A percentile compares a stretch with the other conserved stretches of the same genome.
Conservation (phyloP, 2,329 filamentous ascomycete species). For the Arthrobotrys pseudoclavata region DNA sequence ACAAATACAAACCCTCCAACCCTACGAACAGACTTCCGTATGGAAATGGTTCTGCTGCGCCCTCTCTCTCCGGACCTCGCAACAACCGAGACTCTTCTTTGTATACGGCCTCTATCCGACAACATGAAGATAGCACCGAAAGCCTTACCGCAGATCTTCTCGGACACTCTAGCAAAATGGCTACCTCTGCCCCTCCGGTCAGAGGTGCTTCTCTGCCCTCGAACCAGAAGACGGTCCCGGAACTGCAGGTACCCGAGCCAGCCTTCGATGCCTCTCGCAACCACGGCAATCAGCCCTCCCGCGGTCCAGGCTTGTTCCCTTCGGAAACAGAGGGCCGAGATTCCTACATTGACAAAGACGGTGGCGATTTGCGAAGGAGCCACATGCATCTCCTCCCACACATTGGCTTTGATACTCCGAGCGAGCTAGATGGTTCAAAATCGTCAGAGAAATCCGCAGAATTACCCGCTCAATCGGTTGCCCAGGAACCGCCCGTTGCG, state of each 20-base stretch:
- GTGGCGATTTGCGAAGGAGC: slow-evolving; percentile 53
- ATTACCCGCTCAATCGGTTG: slow-evolving; percentile 4
- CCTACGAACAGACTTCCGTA: slow-evolving; percentile 42
- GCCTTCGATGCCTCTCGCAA: slow-evolving; percentile 47
- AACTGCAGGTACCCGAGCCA: slow-evolving; percentile 37
- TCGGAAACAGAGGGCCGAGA: slow-evolving; percentile 43
- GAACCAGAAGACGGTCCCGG: slow-evolving; percentile 54
- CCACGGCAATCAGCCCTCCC: slow-evolving; percentile 21
- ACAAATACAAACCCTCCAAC: slow-evolving; percentile 80
- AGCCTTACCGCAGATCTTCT: slow-evolving; percentile 58
- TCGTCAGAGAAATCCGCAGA: slow-evolving; percentile 5
- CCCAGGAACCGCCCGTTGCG: slow-evolving; percentile 4
- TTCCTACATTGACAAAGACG: slow-evolving; percentile 56
- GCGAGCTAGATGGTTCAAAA: slow-evolving; percentile 39
- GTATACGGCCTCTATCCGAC: slow-evolving; percentile 62
- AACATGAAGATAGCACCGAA: slow-evolving; percentile 61
- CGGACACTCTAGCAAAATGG: slow-evolving; percentile 52
- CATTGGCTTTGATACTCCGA: slow-evolving; percentile 39
- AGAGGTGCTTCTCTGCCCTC: slow-evolving; percentile 59
- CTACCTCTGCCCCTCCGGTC: slow-evolving; percentile 59
- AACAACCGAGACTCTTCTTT: slow-evolving; percentile 62
- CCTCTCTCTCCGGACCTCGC: slow-evolving; percentile 23
- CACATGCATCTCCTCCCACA: slow-evolving; percentile 54
- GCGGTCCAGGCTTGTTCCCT: slow-evolving; percentile 31
- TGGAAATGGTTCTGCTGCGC: slow-evolving; percentile 34